Evolutionary conservation across 2,329 filamentous ascomycete genomes (phyloP), one percentile per base, ranked within the genome.

Genomic region (Pseudophaeomoniella oleicola): DNA sequence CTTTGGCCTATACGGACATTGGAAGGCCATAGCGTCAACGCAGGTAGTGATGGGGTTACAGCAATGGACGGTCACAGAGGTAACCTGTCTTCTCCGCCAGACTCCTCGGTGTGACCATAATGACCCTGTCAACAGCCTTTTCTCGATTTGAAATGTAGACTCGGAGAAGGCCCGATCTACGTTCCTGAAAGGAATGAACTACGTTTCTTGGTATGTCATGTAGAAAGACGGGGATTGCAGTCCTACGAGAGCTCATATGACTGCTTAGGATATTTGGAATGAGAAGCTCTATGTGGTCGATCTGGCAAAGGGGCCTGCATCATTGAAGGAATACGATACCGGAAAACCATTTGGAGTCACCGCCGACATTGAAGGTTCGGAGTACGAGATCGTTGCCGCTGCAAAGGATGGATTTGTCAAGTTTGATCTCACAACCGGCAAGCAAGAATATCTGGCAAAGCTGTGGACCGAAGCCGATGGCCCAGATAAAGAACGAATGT

Each of bases 381-480:
- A 46, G 15, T 62, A 81, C 35, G 73, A 77, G 51, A 78, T 94
- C 54, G 63, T 84, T 39, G 71, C 88, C 46, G 86, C 78, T 32
- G 75, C 81, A 53, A 93, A 94, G 63, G 71, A 78, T 54, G 86
- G 86, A 41, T 73, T 83, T 48, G 86, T 83, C n/a, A 65, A 83
- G 36, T 68, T 88, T 46, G 74, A 93, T 53, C 73, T 78, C 39
- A 50, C 60, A 38, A 72, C 69, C 1, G 67, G 67, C 41, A 59
- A 66, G 40, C 62, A 71, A 44, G 60, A 62, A 37, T 75, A 75
- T 55, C 60, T 78, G 46, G 64, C 63, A 46, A 64, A 69, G 44
- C 66, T 67, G 38, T 77, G 72, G 69, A 60, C 53, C 18, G 62
- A 67, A 5, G 56, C 60, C 5, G 64, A 71, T 46, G 55, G 59